phyloP scores from a whole-genome alignment of 805 yeast species.

The Schwanniomyces polymorphus region DNA sequence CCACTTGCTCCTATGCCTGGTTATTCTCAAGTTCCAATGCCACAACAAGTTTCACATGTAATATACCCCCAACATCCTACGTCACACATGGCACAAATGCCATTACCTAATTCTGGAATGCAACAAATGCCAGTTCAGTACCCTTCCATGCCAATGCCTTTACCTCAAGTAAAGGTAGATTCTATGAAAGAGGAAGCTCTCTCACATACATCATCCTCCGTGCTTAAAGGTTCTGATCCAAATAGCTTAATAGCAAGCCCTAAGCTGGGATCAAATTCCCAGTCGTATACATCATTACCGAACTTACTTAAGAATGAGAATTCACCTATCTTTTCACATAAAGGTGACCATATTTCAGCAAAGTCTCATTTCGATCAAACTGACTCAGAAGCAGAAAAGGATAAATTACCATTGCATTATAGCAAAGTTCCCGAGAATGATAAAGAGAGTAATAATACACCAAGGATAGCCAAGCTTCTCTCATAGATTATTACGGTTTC shows the following conservation, averaged over 20 bases:
- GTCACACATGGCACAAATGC: background rate
- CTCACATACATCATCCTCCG: background rate
- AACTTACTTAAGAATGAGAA: background rate
- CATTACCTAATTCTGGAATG: background rate
- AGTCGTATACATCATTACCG: conserved; percentile 2
- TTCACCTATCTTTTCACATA: background rate
- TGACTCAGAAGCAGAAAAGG: background rate
- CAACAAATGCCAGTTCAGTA: conserved; percentile 1
- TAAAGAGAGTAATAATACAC: background rate
- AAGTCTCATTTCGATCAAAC: background rate
- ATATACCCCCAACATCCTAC: conserved; percentile 2
- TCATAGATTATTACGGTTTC: background rate
- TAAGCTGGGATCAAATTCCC: background rate
- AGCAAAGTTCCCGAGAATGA: background rate
- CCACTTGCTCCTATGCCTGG: conserved; percentile 10
- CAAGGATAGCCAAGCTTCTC: background rate
- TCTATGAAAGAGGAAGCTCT: background rate
- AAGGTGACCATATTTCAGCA: background rate
- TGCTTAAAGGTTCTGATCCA: background rate
- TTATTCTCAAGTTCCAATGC: conserved; percentile 4
- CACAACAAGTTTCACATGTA: conserved; percentile 7
- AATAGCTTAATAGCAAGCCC: conserved; percentile 1
- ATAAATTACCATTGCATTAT: background rate
- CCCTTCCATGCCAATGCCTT: background rate
- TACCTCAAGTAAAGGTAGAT: background rate